These are phyloP conservation scores for Cicer arietinum DNA, from an alignment of 306 rosid genomes.

Conservation along the genomic window DNA sequence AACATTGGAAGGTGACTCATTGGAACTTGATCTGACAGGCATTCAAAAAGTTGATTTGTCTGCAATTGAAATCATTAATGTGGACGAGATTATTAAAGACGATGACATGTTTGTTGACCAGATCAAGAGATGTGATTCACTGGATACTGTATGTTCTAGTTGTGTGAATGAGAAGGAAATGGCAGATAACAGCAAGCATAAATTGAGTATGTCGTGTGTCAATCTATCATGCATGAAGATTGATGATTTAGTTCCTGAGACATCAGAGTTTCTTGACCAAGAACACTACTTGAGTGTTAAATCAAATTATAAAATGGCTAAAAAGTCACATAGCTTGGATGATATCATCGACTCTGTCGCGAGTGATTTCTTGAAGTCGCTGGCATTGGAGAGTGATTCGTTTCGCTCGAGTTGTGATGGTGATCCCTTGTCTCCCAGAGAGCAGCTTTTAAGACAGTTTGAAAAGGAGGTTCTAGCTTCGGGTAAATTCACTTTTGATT, in stretches of 20 bases:
- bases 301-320: constrained; percentile 49
- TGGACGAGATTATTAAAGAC: constrained; percentile 56
- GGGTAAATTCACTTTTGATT: constrained; percentile 49
- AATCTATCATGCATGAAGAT: constrained; percentile 45
- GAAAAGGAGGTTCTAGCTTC: constrained; percentile 67
- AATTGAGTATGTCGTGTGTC: constrained; percentile 40
- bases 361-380: constrained; percentile 69
- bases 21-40: constrained; percentile 47
- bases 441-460: constrained; percentile 70
- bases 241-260: constrained; percentile 43
- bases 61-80: constrained; percentile 52
- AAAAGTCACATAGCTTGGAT: constrained; percentile 63
- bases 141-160: constrained; percentile 36
- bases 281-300: constrained; percentile 41
- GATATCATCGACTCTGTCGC: constrained; percentile 65
- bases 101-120: constrained; percentile 46
- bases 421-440: constrained; percentile 78
- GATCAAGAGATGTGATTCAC: constrained; percentile 39
- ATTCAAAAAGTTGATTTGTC: constrained; percentile 49
- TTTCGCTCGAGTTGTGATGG: constrained; percentile 47
- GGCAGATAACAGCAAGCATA: constrained; percentile 42
- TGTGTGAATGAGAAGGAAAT: constrained; percentile 38
- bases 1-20: constrained; percentile 49
- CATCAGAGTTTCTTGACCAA: constrained; percentile 41
- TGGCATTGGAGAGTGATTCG: constrained; percentile 57